These are phyloP conservation scores for Lasiodiplodia theobromae DNA, from an alignment of 2,329 filamentous ascomycete species.

Conservation along the genomic window DNA sequence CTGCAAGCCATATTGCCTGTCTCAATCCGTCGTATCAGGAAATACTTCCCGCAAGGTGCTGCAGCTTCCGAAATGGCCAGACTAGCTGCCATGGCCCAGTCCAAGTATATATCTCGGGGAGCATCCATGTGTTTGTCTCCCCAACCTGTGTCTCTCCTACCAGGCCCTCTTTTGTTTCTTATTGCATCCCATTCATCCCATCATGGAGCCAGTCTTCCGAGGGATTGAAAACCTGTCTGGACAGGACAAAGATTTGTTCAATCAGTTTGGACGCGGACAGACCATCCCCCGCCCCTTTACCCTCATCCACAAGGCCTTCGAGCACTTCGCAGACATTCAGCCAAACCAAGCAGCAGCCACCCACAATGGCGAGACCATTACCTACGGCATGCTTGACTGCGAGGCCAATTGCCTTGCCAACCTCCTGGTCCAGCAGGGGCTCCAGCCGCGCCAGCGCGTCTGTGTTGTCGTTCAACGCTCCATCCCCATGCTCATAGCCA, in stretches of 20 bases:
- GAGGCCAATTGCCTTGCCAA: conserved; percentile 13
- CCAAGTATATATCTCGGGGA: background rate
- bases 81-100: background rate
- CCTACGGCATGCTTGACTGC: conserved; percentile 12
- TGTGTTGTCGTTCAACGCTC: conserved; percentile 49
- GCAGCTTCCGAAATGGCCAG: background rate
- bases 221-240: background rate
- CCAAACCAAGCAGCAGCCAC: background rate
- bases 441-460: conserved; percentile 30
- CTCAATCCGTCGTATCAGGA: conserved; percentile 3
- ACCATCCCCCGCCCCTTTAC: conserved; percentile 8
- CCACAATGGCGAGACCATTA: conserved; percentile 1
- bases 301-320: conserved; percentile 17
- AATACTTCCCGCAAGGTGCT: background rate
- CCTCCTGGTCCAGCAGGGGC: background rate
- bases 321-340: conserved; percentile 14
- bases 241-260: conserved; percentile 1
- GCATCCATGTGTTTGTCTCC: background rate
- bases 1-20: background rate
- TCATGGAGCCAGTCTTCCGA: conserved; percentile 17
- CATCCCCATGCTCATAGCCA: conserved; percentile 44
- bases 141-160: background rate
- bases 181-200: background rate
- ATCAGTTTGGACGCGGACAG: background rate
- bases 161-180: background rate